These are phyloP conservation scores for Stephania yunnanensis DNA, from an alignment of 164 flowering plant species.

Conservation along the genomic window DNA sequence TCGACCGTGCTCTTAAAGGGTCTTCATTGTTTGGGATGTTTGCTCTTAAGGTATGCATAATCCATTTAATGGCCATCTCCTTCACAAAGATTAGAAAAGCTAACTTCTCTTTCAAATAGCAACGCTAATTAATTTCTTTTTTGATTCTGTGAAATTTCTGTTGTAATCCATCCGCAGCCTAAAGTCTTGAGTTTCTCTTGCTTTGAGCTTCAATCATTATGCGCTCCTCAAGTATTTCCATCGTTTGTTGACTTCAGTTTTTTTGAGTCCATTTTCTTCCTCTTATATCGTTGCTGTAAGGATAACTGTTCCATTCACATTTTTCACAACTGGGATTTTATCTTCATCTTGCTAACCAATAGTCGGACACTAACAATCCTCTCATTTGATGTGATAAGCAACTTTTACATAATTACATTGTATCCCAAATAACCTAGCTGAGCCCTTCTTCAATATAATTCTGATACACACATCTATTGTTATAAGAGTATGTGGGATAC, in stretches of 20 bases:
- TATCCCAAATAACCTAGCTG: not conserved
- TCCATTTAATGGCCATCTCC: not conserved
- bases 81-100: not conserved
- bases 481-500: too few species aligned
- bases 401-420: not conserved
- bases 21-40: constrained; percentile 99
- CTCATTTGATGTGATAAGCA: not conserved
- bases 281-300: not conserved
- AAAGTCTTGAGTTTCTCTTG: too few species aligned
- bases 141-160: too few species aligned
- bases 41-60: constrained; percentile 59
- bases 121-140: too few species aligned
- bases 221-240: not conserved
- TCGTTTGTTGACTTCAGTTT: not conserved
- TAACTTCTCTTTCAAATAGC: not conserved
- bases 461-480: too few species aligned
- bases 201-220: too few species aligned
- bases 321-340: not conserved
- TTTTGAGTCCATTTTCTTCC: not conserved
- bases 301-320: not conserved
- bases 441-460: not conserved
- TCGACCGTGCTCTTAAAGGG: constrained; percentile 73
- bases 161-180: too few species aligned
- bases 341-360: not conserved
- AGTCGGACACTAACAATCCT: not conserved